Evolutionary conservation across 345 rosid genomes (phyloP), one percentile per base, ranked within the genome.

Genomic region (Citrus cavaleriei): DNA sequence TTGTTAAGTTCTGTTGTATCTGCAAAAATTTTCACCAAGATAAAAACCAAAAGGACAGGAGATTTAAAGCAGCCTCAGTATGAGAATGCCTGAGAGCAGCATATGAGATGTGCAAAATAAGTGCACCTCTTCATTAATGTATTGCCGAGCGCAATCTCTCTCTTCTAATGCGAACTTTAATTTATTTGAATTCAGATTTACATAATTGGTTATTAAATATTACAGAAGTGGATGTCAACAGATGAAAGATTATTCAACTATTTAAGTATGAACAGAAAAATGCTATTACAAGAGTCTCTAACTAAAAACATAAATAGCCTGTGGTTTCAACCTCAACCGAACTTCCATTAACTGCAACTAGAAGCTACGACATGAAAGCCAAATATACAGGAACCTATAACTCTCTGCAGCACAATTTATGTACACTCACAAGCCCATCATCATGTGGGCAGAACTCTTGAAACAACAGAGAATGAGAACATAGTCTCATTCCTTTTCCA

Each of bases 381-480:
- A 38, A 54, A 22, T 35, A 49, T 35, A 14, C 54, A 65, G 38
- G 37, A 25, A 35, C 25, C 65, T 68, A 54, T 34, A 24, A 24
- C 18, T 25, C 68, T 77, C 22, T 57, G 57, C 65, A 13, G 34
- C 55, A 37, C 58, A 22, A 42, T 30, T 38, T 63, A 62, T 75
- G 28, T 74, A 85, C 80, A 77, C 42, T 66, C 76, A n/a, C 10
- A 66, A 64, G 40, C 64, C 18, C 62, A 46, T 55, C 81, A 61
- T 24, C 64, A 65, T 18, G 58, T 1, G 49, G 7, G 59, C 80
- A 71, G 76, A 82, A 80, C 82, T 59, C 72, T 9, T 63, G 70
- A 66, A 28, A 70, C 59, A 72, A 75, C 57, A 46, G 55, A 72
- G 25, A 57, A 65, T 5, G 61, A 25, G 32, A 68, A 51, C 58